phyloP scores from a whole-genome alignment of 106 monocot genomes.

The Dendrobium nobile region DNA sequence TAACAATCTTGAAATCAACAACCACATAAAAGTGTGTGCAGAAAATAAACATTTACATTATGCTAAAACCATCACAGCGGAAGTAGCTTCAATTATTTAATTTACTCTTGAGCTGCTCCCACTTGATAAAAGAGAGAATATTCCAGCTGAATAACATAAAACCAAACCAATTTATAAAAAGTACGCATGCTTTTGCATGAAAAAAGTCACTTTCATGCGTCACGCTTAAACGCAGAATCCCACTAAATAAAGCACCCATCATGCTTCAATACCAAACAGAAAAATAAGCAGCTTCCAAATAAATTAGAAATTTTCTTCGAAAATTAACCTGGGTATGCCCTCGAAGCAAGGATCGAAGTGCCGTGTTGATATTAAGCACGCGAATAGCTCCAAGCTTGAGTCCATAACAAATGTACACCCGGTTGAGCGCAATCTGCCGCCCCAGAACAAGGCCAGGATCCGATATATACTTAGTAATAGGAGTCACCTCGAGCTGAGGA shows the following conservation, averaged over 20 bases:
- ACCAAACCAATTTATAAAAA: neutral
- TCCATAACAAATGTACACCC: conserved; percentile 86
- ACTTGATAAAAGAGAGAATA: neutral
- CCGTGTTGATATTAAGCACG: conserved; percentile 91
- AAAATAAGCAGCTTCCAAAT: neutral
- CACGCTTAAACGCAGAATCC: neutral
- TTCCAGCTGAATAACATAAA: neutral
- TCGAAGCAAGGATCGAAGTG: conserved; percentile 68
- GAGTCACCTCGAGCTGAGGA: conserved; percentile 95
- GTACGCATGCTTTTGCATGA: neutral
- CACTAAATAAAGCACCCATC: neutral
- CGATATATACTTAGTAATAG: conserved; percentile 89
- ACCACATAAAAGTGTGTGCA: neutral
- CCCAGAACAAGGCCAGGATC: conserved; percentile 91
- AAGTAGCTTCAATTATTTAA: neutral
- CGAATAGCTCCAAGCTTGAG: conserved; percentile 76
- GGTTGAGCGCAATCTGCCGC: conserved; percentile 95
- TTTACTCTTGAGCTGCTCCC: neutral
- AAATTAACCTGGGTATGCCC: conserved; percentile 79
- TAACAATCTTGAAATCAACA: neutral
- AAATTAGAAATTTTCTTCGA: neutral
- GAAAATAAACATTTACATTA: neutral
- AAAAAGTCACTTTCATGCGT: neutral
- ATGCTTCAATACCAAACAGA: neutral
- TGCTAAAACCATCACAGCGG: neutral